A percentile compares a stretch with the other conserved stretches of the same genome.
Conservation (phyloP, 202 grass and related monocot species). For the Schoenoplectus tabernaemontani region DNA sequence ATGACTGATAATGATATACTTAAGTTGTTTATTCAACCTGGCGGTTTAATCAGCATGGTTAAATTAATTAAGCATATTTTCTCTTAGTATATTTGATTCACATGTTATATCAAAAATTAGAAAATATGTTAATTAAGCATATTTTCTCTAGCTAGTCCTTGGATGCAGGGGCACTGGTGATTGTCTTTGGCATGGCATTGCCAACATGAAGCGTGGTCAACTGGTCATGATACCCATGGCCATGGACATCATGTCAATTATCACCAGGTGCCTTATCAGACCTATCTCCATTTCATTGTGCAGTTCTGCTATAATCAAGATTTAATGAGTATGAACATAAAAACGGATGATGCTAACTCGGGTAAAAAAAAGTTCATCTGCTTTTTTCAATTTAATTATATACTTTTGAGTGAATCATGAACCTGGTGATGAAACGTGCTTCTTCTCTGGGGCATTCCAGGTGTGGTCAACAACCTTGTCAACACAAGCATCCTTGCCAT, state of each 20-base stretch:
- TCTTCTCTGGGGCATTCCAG: constrained; percentile 53
- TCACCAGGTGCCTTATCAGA: constrained; percentile 33
- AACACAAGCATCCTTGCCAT: constrained; percentile 27
- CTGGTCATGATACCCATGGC: constrained; percentile 87
- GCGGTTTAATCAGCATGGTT: not conserved
- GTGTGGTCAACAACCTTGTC: constrained; percentile 48
- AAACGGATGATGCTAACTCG: not conserved
- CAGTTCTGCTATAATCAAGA: constrained; percentile 30
- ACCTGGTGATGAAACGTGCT: constrained; percentile 50
- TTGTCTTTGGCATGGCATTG: constrained; percentile 45
- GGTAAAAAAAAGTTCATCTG: not conserved
- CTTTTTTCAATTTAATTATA: not conserved
- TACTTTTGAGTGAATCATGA: not conserved
- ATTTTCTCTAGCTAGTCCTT: not conserved
- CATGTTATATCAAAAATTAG: not conserved
- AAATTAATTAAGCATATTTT: not conserved
- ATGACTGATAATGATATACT: not conserved
- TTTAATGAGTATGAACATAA: not conserved
- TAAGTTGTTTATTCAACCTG: not conserved
- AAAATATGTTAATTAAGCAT: no score
- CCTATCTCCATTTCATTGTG: constrained; percentile 46
- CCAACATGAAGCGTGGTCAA: constrained; percentile 68
- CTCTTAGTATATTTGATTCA: not conserved
- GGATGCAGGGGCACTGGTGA: constrained; percentile 26
- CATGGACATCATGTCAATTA: constrained; percentile 75